Conservation (phyloP, 2,329 filamentous ascomycete species). For the Sporothrix variecibatus region DNA sequence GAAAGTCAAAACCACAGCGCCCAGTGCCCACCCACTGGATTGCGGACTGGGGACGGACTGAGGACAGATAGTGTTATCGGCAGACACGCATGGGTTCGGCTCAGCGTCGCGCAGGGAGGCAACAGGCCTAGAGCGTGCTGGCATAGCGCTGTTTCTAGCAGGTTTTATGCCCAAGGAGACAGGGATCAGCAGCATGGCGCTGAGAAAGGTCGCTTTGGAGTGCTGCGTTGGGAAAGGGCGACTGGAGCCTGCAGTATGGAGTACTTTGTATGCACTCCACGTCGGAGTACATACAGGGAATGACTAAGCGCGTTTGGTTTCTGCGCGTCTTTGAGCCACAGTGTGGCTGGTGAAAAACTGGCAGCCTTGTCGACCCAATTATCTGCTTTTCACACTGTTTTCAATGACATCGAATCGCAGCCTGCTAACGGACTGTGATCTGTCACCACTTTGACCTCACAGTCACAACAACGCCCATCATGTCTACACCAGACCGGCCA, state of each 20-base stretch:
- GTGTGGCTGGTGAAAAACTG: neutral
- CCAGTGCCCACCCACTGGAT: neutral
- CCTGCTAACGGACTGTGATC: neutral
- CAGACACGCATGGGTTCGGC: slow-evolving; percentile 14
- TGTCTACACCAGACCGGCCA: slow-evolving; percentile 43
- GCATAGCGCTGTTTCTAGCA: slow-evolving; percentile 26
- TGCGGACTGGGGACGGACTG: neutral
- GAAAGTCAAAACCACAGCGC: neutral
- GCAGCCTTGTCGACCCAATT: neutral
- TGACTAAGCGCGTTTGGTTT: neutral
- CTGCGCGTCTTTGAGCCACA: neutral
- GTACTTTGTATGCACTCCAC: neutral
- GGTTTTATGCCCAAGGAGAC: neutral
- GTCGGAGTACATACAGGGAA: neutral
- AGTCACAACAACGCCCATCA: slow-evolving; percentile 31
- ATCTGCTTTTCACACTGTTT: neutral
- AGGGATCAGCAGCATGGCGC: slow-evolving; percentile 11
- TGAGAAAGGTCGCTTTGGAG: neutral
- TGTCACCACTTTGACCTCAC: too few species aligned
- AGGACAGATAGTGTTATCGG: slow-evolving; percentile 24
- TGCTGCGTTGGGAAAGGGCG: slow-evolving; percentile 1
- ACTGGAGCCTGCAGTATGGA: neutral
- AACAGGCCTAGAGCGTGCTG: slow-evolving; percentile 24
- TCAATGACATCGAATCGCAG: neutral
- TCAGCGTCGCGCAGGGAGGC: slow-evolving; percentile 16